Base-by-base conservation (phyloP, 2,329 filamentous ascomycete genomes). In the Penicillium sp. region DNA sequence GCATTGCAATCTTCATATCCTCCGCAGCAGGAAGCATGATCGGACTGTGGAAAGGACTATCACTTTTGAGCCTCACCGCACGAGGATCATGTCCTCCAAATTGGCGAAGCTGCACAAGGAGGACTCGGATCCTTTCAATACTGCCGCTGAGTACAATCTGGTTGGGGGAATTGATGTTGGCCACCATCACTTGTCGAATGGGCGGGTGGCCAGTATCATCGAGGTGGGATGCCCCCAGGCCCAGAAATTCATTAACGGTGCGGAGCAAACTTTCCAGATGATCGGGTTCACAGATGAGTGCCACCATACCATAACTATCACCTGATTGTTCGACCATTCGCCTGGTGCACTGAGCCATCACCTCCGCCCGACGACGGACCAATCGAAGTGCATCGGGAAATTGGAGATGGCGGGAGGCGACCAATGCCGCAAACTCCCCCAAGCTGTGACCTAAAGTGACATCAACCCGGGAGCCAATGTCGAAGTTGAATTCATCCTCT, bases 131-230 rank as follows among this genome's bases (percentile, higher is more conserved):
- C 65, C 87, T 84, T 67, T 88, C 87, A 52, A 97, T 88, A 74
- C 87, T 93, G 35, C 93, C 93, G 70, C 90, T 95, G 52, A 98
- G 81, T 51, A 97, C 93, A 67, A 98, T 96, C 78, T 98, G 93
- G 72, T 96, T 96, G 78, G 92, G 95, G 73, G 88, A 91, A 78
- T 98, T 98, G 77, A 96, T 87, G 75, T 98, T 97, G 58, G 92
- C 93, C 65, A 98, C 92, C 64, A 89, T 81, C 50, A 97, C 93
- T 74, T 96, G 90, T 70, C 95, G 85, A 54, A 96, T 91, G 3
- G 91, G 86, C 19, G 90, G 89, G 29, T 87, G 81, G 58, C 82
- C 83, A 65, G 84, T 87, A 71, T 92, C 89, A 53, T 84, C 83
- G 69, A 84, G 80, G 27, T 86, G 87, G n/a, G 84, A 80, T 59